These are phyloP conservation scores for Emmonsiellopsis sp. DNA, from an alignment of 2,329 filamentous ascomycete species.

Conservation along the genomic window DNA sequence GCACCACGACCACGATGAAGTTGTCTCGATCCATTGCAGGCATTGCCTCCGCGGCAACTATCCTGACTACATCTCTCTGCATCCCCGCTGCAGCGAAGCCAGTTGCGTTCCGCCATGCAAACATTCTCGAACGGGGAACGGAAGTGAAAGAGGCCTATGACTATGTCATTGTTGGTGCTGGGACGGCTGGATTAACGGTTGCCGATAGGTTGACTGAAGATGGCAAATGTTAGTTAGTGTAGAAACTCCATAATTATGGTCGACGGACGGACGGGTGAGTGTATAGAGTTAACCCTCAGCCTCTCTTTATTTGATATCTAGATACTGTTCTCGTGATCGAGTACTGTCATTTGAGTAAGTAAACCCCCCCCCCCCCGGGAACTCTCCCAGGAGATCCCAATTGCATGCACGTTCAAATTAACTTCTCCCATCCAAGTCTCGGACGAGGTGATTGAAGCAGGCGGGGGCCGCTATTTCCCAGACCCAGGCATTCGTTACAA, in stretches of 20 bases:
- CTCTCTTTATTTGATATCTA: background rate
- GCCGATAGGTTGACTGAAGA: constrained; percentile 4
- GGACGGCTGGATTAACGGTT: constrained; percentile 36
- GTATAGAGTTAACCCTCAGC: too few relatives aligned
- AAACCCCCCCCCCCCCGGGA: too few relatives aligned
- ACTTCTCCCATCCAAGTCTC: background rate
- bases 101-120: background rate
- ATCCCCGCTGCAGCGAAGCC: background rate
- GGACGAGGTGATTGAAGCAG: background rate
- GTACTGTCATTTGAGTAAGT: background rate
- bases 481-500: background rate
- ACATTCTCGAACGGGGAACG: background rate
- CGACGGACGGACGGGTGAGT: too few relatives aligned
- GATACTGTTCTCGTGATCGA: background rate
- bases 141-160: constrained; percentile 27
- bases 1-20: background rate
- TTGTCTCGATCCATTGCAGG: background rate
- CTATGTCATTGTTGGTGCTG: constrained; percentile 42
- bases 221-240: background rate
- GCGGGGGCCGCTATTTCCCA: background rate
- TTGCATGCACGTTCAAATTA: background rate
- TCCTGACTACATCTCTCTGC: background rate
- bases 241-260: too few relatives aligned
- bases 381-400: too few relatives aligned
- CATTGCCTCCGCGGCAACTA: background rate